Evolutionary conservation across 2,329 filamentous ascomycete species (phyloP), one percentile per base, ranked within the genome.

Genomic region (Cladosporium cucumerinum): DNA sequence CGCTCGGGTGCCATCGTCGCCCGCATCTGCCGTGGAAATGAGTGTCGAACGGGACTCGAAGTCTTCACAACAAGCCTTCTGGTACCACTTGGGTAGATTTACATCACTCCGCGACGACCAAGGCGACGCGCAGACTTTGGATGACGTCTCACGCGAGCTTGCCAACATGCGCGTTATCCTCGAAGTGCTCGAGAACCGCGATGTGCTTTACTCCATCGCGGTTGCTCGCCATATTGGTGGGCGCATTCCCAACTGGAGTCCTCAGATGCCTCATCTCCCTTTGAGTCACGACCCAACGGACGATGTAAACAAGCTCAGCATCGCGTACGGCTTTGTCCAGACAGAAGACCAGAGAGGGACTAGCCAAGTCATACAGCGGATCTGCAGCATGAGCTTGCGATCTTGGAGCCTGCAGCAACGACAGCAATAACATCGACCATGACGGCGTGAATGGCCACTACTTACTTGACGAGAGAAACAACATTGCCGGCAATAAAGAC

Each of bases 191-290:
- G 93, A 97, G 78, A 95, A 94, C 72, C 87, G 93, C 61, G 93
- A 97, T 75, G 89, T 97, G 21, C 86, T 97, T 64, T 97, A 97
- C 78, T 95, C 91, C 0, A 89, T 97, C 69, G 91, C 91, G 10
- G 86, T 96, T 63, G 87, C 90, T 18, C 87, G 92, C 28, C 87
- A 93, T 67, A 82, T 93, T 58, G 88, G 90, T 54, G 87, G 87
- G 34, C 85, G 87, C 16, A 73, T 80, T 66, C 75, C 78, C 18
- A 78, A 80, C 28, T 82, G 81, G 68, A 69, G 72, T 28, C 72
- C 73, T 18, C 68, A 70, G 23, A 70, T 68, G 30, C 62, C 54
- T 2, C 68, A 69, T 12, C 65, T 72, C 8, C 68, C 70, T 2
- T 66, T 69, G 25, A 69, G 61, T 36, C 69, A 72, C 49, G 72